These are phyloP conservation scores for Boletellus sp. DNA, from an alignment of 1,284 basidiomycete species.

Conservation along the genomic window DNA sequence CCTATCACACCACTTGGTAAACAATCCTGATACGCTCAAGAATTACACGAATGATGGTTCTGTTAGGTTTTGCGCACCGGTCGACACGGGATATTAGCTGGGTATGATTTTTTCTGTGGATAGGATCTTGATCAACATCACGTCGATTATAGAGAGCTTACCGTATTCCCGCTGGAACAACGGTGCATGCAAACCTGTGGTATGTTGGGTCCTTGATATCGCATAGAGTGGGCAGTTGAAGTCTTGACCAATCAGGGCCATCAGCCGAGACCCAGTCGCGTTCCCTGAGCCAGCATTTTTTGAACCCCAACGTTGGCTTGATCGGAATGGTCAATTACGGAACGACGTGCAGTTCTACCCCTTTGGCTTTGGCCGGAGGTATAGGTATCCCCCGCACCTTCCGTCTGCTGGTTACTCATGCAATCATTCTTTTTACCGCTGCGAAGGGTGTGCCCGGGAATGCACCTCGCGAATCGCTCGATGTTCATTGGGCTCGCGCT, in stretches of 20 bases:
- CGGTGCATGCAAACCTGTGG: slow-evolving; percentile 60
- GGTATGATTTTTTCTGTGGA: slow-evolving; percentile 25
- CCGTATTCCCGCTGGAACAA: slow-evolving; percentile 56
- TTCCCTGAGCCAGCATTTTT: slow-evolving; percentile 60
- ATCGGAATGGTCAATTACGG: slow-evolving; percentile 43
- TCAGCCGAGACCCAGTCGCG: slow-evolving; percentile 51
- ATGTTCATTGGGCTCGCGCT: slow-evolving; percentile 18
- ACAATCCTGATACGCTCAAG: background rate
- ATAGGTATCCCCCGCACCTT: background rate
- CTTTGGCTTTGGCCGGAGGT: slow-evolving; percentile 62
- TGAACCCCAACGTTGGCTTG: slow-evolving; percentile 57
- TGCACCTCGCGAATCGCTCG: slow-evolving; percentile 23
- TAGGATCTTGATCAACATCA: background rate
- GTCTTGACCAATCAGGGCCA: slow-evolving; percentile 35
- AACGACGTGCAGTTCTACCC: slow-evolving; percentile 50
- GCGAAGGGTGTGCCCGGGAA: slow-evolving; percentile 23
- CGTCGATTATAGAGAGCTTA: slow-evolving; percentile 41
- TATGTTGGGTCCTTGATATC: slow-evolving; percentile 14
- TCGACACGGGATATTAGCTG: slow-evolving; percentile 62
- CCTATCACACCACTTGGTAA: slow-evolving; percentile 52
- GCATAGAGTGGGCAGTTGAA: background rate
- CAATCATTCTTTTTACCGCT: background rate
- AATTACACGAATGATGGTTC: background rate
- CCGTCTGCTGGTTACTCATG: background rate
- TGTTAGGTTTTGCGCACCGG: slow-evolving; percentile 49